Evolutionary conservation across 2,329 filamentous ascomycete species (phyloP), one percentile per base, ranked within the genome.

Genomic region (Aspergillus candidus): DNA sequence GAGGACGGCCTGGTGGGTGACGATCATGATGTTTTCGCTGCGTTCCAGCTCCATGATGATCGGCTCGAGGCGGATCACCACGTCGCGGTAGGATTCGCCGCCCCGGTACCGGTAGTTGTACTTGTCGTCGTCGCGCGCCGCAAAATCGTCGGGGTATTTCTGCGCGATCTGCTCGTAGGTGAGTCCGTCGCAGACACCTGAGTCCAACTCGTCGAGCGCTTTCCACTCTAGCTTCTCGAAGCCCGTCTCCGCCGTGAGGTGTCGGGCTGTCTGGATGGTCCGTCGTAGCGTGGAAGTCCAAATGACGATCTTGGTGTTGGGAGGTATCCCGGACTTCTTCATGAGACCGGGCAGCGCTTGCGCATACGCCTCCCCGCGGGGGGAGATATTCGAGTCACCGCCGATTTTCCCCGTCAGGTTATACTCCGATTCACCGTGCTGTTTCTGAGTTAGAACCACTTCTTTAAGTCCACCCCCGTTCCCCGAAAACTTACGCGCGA

Each of bases 41-140:
- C 93, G 82, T 69, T 98, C 93, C 41, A 98, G 76, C 66, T 98
- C 93, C 93, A 98, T 98, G 71, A 98, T 98, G 69, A 98, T 98
- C 50, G 93, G 93, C 63, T 98, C 93, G 0, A 98, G 82, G 1
- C 93, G 88, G 59, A 96, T 97, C 33, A 98, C 93, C 1, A 98
- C 91, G 61, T 98, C 93, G 44, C 91, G 87, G 67, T 98, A 87
- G 49, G 87, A 94, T 71, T 98, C 93, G 42, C 93, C 93, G 51
- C 93, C 93, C 4, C 93, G 84, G 70, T 98, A 98, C 45, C 93
- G 88, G 72, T 98, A 98, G 73, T 98, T 97, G 79, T 97, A 97
- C 70, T 98, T 98, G 75, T 98, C 93, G 55, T 95, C 88, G 67
- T 98, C 93, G 50, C 93, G 88, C 30, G 91, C 89, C 39, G 83